phyloP scores from a whole-genome alignment of 345 rosid species.

The Cardiospermum halicacabum region DNA sequence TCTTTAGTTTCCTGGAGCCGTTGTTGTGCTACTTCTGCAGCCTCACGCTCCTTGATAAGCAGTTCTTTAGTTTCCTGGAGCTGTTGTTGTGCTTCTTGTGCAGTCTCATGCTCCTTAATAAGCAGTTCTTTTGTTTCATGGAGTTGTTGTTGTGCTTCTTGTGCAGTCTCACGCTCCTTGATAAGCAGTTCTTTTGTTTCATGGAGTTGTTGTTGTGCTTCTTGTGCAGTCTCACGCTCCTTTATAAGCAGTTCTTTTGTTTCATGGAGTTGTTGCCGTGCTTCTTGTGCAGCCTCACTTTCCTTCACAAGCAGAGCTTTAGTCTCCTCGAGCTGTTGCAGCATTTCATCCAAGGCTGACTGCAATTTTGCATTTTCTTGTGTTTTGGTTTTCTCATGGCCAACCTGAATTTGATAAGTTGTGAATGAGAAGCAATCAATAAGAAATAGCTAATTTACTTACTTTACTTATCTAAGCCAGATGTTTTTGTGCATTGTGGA shows the following conservation, averaged over 20 bases:
- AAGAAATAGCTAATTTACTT: background rate
- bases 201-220: conserved; percentile 9
- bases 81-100: background rate
- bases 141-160: conserved; percentile 10
- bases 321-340: conserved; percentile 61
- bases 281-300: conserved; percentile 33
- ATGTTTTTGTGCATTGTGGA: background rate
- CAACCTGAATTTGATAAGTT: conserved; percentile 45
- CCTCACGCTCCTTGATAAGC: conserved; percentile 18
- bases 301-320: conserved; percentile 47
- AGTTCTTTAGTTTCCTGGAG: background rate
- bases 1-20: conserved; percentile 65
- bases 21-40: too few species aligned
- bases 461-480: background rate
- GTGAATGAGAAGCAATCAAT: conserved; percentile 18
- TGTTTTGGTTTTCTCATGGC: conserved; percentile 57
- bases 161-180: conserved; percentile 32
- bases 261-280: background rate
- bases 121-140: conserved; percentile 16
- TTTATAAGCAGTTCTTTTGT: conserved; percentile 22
- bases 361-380: conserved; percentile 46
- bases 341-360: conserved; percentile 43
- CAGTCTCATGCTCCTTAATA: conserved; percentile 20
- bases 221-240: conserved; percentile 31
- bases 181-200: conserved; percentile 18